phyloP scores from a whole-genome alignment of 2,329 filamentous ascomycete genomes.

The Penicillium sp. region DNA sequence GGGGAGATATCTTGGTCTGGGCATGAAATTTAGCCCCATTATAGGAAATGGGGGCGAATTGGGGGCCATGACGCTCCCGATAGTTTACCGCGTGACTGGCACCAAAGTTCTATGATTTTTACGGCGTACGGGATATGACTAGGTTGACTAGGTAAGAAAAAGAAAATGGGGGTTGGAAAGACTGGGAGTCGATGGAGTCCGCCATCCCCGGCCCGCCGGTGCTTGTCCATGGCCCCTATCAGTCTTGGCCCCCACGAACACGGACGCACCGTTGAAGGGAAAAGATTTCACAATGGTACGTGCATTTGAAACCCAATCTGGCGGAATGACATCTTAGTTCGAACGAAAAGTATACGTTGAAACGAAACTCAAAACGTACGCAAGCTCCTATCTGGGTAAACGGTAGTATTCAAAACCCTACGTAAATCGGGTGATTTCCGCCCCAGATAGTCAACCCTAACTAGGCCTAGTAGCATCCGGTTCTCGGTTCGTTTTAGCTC shows the following conservation, averaged over 20 bases:
- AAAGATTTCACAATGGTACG: constrained; percentile 2
- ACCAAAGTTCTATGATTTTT: not conserved
- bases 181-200: not conserved
- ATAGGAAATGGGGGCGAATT: constrained; percentile 22
- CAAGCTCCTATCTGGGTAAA: not conserved
- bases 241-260: constrained; percentile 24
- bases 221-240: constrained; percentile 7
- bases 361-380: not conserved
- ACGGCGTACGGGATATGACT: not conserved
- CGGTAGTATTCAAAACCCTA: not conserved
- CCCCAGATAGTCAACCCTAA: not conserved
- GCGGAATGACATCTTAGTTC: not conserved
- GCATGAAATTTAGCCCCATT: constrained; percentile 22
- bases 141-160: not conserved
- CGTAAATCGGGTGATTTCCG: not conserved
- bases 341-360: not conserved
- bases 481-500: not conserved
- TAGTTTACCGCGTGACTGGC: not conserved
- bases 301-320: constrained; percentile 1
- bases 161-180: constrained; percentile 1
- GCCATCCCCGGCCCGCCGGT: constrained; percentile 6
- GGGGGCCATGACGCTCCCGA: constrained; percentile 23
- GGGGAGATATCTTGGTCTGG: constrained; percentile 13
- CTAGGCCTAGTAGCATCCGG: not conserved
- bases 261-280: constrained; percentile 19